A percentile compares a stretch with the other conserved stretches of the same genome.
Evolutionary conservation across 179 eudicot species (phyloP).

Genomic region (Beta corolliflora): DNA sequence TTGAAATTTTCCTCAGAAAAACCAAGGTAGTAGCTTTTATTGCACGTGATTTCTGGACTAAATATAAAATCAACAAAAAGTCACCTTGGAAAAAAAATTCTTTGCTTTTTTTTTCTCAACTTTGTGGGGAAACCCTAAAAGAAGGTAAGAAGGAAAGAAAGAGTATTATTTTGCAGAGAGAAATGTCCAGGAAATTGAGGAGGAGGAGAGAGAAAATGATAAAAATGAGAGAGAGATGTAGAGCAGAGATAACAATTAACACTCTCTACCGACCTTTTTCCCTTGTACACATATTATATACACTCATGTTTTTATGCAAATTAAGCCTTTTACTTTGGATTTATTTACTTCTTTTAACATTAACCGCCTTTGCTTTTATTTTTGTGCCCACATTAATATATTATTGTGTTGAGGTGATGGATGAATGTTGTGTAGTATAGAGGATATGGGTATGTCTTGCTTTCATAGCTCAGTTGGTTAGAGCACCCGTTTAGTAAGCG

Average conservation of each 20-base stretch:
- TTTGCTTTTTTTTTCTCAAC: no score
- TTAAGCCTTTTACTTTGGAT: not conserved
- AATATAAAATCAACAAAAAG: slow-evolving; percentile 11
- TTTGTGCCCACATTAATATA: no score
- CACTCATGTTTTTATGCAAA: not conserved
- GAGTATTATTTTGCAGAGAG: slow-evolving; percentile 9
- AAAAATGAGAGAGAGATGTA: not conserved
- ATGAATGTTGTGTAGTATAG: no score
- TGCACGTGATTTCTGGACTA: no score
- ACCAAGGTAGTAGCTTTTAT: no score
- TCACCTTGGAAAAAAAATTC: not conserved
- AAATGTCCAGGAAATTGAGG: slow-evolving; percentile 34
- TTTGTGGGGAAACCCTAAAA: slow-evolving; percentile 27
- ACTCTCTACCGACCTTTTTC: slow-evolving; percentile 38
- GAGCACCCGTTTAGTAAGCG: slow-evolving; percentile 29
- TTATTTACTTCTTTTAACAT: not conserved
- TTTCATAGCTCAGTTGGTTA: slow-evolving; percentile 25
- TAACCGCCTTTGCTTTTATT: slow-evolving; percentile 7
- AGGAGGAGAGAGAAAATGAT: not conserved
- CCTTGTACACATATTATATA: not conserved
- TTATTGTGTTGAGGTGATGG: no score
- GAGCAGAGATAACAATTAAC: slow-evolving; percentile 19
- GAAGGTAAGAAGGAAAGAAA: not conserved
- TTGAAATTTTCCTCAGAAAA: not conserved
- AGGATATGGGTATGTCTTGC: not conserved